Evolutionary conservation across 805 yeast species (phyloP).

Genomic region (Candida krabiensis): DNA sequence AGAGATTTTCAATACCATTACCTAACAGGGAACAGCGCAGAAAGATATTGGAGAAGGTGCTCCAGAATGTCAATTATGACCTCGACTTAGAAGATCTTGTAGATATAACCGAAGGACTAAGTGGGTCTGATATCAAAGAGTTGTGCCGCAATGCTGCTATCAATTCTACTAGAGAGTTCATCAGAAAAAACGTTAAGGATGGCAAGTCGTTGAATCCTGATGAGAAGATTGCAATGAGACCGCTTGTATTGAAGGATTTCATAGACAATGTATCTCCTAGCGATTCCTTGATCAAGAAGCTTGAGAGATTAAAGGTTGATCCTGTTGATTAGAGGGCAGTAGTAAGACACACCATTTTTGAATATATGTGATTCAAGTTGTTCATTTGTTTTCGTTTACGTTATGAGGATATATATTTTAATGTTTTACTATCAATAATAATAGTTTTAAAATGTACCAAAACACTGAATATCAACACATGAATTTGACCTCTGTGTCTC

Average conservation of each 20-base stretch:
- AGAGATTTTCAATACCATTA: constrained; percentile 73
- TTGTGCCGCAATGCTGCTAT: constrained; percentile 92
- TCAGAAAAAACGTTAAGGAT: constrained; percentile 52
- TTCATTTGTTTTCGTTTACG: too few species aligned
- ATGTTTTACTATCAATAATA: background rate
- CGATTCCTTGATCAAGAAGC: constrained; percentile 24
- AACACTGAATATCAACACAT: constrained; percentile 7
- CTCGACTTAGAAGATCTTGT: constrained; percentile 67
- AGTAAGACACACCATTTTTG: too few species aligned
- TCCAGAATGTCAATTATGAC: constrained; percentile 66
- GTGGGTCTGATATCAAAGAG: constrained; percentile 92
- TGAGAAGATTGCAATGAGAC: constrained; percentile 50
- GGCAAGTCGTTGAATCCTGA: constrained; percentile 35
- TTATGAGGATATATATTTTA: too few species aligned
- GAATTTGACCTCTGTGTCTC: constrained; percentile 4
- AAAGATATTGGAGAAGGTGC: constrained; percentile 66
- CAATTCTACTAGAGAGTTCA: constrained; percentile 83
- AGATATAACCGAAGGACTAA: constrained; percentile 63
- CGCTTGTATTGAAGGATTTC: constrained; percentile 66
- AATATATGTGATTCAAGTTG: too few species aligned
- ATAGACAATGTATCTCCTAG: constrained; percentile 37
- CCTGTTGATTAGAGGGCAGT: constrained; percentile 21
- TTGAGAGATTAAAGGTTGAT: constrained; percentile 17
- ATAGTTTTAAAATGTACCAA: constrained; percentile 14
- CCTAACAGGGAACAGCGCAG: constrained; percentile 70